Evolutionary conservation across 192 early-diverging fungal genomes (phyloP), one percentile per base, ranked within the genome.

Genomic region (Coemansia sp.): DNA sequence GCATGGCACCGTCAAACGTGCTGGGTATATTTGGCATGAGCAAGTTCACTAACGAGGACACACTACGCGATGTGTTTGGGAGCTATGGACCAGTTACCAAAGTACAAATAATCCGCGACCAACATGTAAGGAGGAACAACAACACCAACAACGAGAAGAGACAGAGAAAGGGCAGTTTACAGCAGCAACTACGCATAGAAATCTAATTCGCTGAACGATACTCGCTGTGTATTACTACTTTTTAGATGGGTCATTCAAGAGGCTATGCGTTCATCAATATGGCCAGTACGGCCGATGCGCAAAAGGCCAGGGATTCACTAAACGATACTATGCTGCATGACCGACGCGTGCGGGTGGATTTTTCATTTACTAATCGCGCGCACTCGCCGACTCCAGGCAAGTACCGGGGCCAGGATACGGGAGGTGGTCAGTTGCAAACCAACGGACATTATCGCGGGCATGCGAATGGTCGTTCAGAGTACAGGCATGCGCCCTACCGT

Each of bases 21-120:
- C 69, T 81, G 35, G 78, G 78, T 3, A 81, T 81, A 45, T 81
- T 81, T 56, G 73, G 73, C n/a, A 81, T 81, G 78, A 81, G 78
- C 78, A 81, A 81, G 59, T 81, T 71, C 24, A 81, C 78, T 39
- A 72, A 43, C 78, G 78, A 81, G 51, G 35, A 60, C 1, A 49
- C 65, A 35, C 53, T 81, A 37, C 71, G 59, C 31, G 72, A 74
- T 9, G 19, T 81, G 14, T 81, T 81, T 68, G 78, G 59, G 19
- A 49, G 61, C 7, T 81, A 68, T 39, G 78, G 78, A 2, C 73
- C 69, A 17, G 47, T 81, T 8, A 66, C 74, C 19, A 71, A 60
- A 31, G 57, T 81, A 14, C 73, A 75, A 61, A 60, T 81, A 15
- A 81, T 81, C 73, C 64, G 69, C 15, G 78, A 81, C 63, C 73